These are phyloP conservation scores for Dactylellina drechsleri DNA, from an alignment of 2,329 filamentous ascomycete species.

Conservation along the genomic window DNA sequence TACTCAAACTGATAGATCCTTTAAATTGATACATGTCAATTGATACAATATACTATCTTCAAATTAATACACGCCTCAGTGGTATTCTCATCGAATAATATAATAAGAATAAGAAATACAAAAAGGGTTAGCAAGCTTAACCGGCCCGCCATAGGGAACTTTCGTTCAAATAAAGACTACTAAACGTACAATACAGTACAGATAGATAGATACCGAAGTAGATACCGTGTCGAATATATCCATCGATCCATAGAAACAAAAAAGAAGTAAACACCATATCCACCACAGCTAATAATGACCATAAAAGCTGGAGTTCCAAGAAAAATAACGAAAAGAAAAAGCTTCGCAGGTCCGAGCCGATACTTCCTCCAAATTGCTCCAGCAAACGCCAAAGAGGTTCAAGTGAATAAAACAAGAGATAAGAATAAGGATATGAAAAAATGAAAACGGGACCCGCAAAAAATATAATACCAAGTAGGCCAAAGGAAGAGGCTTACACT, in stretches of 20 bases:
- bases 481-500: neutral
- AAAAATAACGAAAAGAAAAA: constrained; percentile 6
- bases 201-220: too few relatives aligned
- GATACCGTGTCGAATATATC: too few relatives aligned
- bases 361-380: constrained; percentile 47
- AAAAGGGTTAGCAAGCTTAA: too few relatives aligned
- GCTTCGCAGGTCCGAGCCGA: constrained; percentile 27
- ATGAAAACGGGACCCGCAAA: neutral
- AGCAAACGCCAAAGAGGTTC: constrained; percentile 51
- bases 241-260: neutral
- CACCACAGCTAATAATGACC: constrained; percentile 14
- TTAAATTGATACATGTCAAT: constrained; percentile 7
- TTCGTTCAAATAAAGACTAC: too few relatives aligned
- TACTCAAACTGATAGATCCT: too few relatives aligned
- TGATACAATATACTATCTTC: neutral
- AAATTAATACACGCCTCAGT: neutral
- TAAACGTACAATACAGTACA: too few relatives aligned
- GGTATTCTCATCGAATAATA: too few relatives aligned
- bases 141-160: too few relatives aligned
- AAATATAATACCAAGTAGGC: neutral
- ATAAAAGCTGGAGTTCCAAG: neutral
- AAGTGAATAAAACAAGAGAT: constrained; percentile 5
- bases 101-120: too few relatives aligned
- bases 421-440: constrained; percentile 13
- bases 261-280: constrained; percentile 22